Evolutionary conservation across 106 monocot genomes (phyloP).

Genomic region (Acorus calamus): DNA sequence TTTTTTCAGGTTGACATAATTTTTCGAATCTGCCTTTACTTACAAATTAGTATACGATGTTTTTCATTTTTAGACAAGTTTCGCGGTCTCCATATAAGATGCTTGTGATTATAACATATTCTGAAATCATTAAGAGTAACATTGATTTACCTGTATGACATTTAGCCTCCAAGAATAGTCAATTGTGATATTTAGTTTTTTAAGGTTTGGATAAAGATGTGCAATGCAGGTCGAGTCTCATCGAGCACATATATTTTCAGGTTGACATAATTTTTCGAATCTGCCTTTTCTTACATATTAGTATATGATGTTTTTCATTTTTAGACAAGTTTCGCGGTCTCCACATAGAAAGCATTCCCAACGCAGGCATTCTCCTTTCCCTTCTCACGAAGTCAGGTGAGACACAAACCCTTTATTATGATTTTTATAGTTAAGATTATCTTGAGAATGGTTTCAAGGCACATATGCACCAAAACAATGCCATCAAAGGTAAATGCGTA

Average conservation of each 20-base stretch:
- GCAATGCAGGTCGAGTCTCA: constrained; percentile 22
- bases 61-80: no score
- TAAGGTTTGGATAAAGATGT: constrained; percentile 3
- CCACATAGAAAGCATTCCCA: constrained; percentile 13
- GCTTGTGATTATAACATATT: no score
- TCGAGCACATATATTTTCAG: neutral
- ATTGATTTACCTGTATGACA: neutral
- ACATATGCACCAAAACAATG: neutral
- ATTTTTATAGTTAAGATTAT: neutral
- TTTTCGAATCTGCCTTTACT: no score
- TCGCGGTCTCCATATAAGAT: no score
- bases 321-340: constrained; percentile 15
- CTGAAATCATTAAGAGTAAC: no score
- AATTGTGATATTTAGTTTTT: neutral
- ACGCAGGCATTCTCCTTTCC: constrained; percentile 12
- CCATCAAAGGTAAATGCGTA: constrained; percentile 11
- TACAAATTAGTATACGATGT: no score
- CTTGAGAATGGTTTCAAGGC: neutral
- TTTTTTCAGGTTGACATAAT: no score
- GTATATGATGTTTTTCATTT: constrained; percentile 45
- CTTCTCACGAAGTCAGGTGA: constrained; percentile 3
- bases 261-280: neutral
- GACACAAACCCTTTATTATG: neutral
- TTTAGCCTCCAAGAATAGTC: neutral
- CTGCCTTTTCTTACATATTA: constrained; percentile 46